Percentiles rank a stretch among this genome's conserved stretches.
Evolutionary conservation across 768 basidiomycete genomes (phyloP).

Genomic region (Paxillus involutus): DNA sequence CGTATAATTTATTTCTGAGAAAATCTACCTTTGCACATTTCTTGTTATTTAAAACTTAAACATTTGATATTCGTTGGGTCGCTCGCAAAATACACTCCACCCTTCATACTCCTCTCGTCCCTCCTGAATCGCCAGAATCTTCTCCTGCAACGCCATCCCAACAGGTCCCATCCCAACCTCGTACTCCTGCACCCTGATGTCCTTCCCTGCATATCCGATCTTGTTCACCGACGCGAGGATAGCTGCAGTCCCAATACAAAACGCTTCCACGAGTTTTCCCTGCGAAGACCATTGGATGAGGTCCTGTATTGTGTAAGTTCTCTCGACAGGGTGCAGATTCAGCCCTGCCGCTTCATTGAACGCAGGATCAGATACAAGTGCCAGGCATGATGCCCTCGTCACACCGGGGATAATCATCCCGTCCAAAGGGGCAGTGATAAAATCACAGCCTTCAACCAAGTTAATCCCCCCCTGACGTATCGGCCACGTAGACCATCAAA

Average conservation of each 20-base stretch:
- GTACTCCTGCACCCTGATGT: conserved; percentile 64
- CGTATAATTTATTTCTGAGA: too few species aligned
- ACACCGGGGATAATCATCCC: conserved; percentile 93
- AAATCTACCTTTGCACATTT: too few species aligned
- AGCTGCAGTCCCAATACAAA: conserved; percentile 84
- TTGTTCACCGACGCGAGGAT: conserved; percentile 70
- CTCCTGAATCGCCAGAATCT: conserved; percentile 77
- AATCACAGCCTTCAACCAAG: conserved; percentile 56
- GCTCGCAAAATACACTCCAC: conserved; percentile 53
- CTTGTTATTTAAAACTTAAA: too few species aligned
- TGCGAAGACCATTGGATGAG: conserved; percentile 52
- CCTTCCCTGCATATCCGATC: conserved; percentile 71
- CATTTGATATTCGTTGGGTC: too few species aligned
- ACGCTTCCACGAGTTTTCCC: conserved; percentile 77
- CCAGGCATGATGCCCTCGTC: conserved; percentile 82
- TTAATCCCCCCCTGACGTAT: not conserved
- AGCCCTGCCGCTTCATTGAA: conserved; percentile 29
- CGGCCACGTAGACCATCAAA: not conserved
- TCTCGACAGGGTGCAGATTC: conserved; percentile 51
- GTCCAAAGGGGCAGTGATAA: conserved; percentile 86
- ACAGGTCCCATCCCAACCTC: conserved; percentile 50
- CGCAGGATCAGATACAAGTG: conserved; percentile 65
- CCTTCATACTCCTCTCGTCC: conserved; percentile 59
- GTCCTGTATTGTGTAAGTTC: conserved; percentile 57
- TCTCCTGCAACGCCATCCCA: conserved; percentile 66